phyloP scores from a whole-genome alignment of 176 grass and related monocot species.

The Oryza punctata region DNA sequence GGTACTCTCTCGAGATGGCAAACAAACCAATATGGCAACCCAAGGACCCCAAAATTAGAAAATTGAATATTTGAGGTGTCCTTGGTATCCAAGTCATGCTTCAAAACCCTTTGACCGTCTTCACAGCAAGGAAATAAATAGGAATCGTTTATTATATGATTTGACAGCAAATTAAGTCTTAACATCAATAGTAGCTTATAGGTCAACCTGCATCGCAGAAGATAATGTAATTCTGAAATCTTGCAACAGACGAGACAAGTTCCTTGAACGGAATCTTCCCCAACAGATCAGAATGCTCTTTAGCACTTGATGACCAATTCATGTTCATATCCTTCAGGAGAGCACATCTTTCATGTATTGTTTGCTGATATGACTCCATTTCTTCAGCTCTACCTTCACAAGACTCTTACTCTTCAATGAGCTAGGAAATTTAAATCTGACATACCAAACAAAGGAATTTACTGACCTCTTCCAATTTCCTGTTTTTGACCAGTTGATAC shows the following conservation, averaged over 20 bases:
- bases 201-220: constrained; percentile 76
- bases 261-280: constrained; percentile 44
- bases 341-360: constrained; percentile 54
- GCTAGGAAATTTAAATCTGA: constrained; percentile 10
- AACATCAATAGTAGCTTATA: constrained; percentile 38
- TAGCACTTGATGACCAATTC: constrained; percentile 40
- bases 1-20: constrained; percentile 73
- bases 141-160: constrained; percentile 14
- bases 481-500: constrained; percentile 61
- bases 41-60: constrained; percentile 74
- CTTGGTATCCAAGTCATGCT: constrained; percentile 55
- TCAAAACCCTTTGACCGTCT: constrained; percentile 78
- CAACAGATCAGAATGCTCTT: constrained; percentile 34
- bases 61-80: constrained; percentile 59
- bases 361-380: constrained; percentile 58
- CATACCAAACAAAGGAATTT: constrained; percentile 26
- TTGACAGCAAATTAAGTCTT: not conserved
- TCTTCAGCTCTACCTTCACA: constrained; percentile 62
- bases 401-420: constrained; percentile 42
- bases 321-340: constrained; percentile 57
- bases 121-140: constrained; percentile 30
- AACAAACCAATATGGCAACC: constrained; percentile 78
- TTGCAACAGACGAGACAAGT: constrained; percentile 77
- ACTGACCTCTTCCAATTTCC: constrained; percentile 59
- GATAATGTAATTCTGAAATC: constrained; percentile 56